Base-by-base conservation (phyloP, 371 early-diverging fungal genomes). In the Mucor piriformis region DNA sequence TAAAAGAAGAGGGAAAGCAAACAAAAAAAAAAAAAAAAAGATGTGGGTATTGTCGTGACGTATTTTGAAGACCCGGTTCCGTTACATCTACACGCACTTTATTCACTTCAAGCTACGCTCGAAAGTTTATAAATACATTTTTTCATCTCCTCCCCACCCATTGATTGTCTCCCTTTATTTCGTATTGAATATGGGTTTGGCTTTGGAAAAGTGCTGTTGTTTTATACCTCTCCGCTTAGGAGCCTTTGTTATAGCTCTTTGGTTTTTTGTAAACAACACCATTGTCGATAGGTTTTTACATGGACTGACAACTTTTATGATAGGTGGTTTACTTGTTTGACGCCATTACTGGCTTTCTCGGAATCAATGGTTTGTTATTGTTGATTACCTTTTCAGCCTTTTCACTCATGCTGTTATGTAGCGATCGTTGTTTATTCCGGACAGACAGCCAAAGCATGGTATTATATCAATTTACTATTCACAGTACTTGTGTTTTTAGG, bases 401-500 rank as follows among this genome's bases (percentile, higher is more conserved):
- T n/a, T n/a, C n/a, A n/a, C n/a, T n/a, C 20, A 15, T 8, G 34
- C 23, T 11, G 18, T 7, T 35, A 5, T 21, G 15, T 63, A 79
- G 80, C 77, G 20, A 69, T 71, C 35, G 62, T 72, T 21, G 59
- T 73, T 15, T 79, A 79, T 57, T 76, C 80, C 29, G 73, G 80
- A 42, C 80, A 79, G 46, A 58, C 72, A 42, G 74, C 77, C 0
- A 70, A 58, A 57, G 68, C 77, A 5, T 74, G 77, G 73, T 79
- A 76, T 47, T 74, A 74, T 37, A 68, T 79, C 21, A 74, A 74
- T 35, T 59, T 76, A 18, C 32, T 79, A 16, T 68, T 79, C 20
- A 71, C 80, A 0, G 65, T 76, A 2, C 38, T 74, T 24, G 66
- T 79, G 7, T 73, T 69, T 54, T 42, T 73, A 8, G 77, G 77